Evolutionary conservation across 768 basidiomycete genomes (phyloP), one percentile per base, ranked within the genome.

Genomic region (Mycena vitilis): DNA sequence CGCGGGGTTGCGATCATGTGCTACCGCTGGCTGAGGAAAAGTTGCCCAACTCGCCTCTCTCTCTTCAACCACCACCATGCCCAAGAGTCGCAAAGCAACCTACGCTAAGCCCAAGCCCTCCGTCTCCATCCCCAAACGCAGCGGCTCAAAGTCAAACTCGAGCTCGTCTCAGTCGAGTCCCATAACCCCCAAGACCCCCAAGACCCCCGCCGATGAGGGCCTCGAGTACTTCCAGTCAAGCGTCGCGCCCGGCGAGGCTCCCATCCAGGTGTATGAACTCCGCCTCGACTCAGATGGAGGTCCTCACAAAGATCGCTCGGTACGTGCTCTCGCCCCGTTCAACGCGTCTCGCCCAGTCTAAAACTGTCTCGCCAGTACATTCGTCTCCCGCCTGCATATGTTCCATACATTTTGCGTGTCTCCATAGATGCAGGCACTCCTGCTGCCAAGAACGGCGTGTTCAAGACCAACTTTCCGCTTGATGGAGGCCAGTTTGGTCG

Each of bases 381-480:
- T 73, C 95, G 98, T 47, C 89, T 99, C 20, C 98, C 98, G 11
- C 95, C 98, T 13, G 95, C 96, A 25, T 86, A 90, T 75, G 82
- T 82, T 20, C 96, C 96, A 1, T 99, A 99, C 77, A 87, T 99
- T 56, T 82, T 99, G 34, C 91, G 98, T 60, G 92, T 99, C 42
- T 91, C 93, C 22, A 85, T 99, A 57, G 93, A 96, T 54, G 94
- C 97, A 0, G 98, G 98, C 9, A 96, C 96, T 3, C 91, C 95
- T 2, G 95, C 95, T 12, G 88, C 94, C 10, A 91, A 89, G 74
- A 94, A 96, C 74, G 98, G 96, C 59, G 87, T 95, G 1, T 93
- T 99, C 79, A 95, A 92, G 82, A 97, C 96, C 65, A 98, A 99
- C 78, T 98, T 99, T 75, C 98, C 98, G 2, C 86, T 99, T 8